Evolutionary conservation across 768 basidiomycete species (phyloP), one percentile per base, ranked within the genome.

Genomic region (Leccinum variicolor): DNA sequence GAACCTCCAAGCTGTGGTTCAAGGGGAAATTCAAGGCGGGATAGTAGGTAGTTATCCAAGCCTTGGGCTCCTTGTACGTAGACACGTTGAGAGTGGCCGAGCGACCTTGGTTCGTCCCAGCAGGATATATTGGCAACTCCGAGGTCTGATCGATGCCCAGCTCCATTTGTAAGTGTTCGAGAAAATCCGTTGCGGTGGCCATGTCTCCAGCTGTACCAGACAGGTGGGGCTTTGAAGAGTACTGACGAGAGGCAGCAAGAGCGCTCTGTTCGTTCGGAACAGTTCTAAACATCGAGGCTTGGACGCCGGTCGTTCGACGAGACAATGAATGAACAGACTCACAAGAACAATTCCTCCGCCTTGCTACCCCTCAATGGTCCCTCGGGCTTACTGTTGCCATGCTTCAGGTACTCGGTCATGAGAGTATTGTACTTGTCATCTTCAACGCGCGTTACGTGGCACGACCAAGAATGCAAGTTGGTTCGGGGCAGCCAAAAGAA

Each of bases 41-140:
- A 70, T 86, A 91, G 73, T 92, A 92, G 26, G 76, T 77, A 54
- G 82, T 82, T 58, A 87, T 83, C 86, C 86, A 89, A 55, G 81
- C 85, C 11, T 64, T 70, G 3, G 82, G 80, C 15, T 69, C 61
- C 29, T 60, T 66, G 34, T 75, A 72, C 52, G 70, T 67, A 14
- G 77, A 67, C 53, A 83, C 78, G 29, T 73, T 69, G 14, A 82
- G 69, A 5, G 84, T 85, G 3, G 84, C 83, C 19, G 74, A 68
- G 25, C 76, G 80, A 54, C 83, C 84, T 48, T 77, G 77, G 19
- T 63, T 50, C 8, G 85, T 79, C 4, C 87, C 87, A 15, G 87
- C 84, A 33, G 80, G 66, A 62, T 75, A 87, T 29, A 87, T 69
- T 19, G 83, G 81, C 21, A 72, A 55, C 6, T 69, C 66, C 10